phyloP scores from a whole-genome alignment of 192 early-diverging fungal genomes.

The Entomortierella beljakovae region DNA sequence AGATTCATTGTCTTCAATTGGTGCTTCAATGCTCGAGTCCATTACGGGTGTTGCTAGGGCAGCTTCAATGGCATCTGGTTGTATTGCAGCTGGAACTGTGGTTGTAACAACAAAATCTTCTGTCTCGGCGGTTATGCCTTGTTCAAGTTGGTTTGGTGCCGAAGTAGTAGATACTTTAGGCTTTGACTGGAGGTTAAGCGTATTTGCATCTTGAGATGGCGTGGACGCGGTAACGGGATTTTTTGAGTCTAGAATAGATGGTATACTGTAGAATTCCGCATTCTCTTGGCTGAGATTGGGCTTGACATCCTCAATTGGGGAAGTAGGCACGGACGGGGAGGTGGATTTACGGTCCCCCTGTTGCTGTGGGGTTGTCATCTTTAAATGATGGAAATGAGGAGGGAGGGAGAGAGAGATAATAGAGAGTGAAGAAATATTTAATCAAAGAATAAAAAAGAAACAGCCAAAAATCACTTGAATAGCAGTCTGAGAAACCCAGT shows the following conservation, averaged over 20 bases:
- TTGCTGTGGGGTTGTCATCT: conserved; percentile 27
- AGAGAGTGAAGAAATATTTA: background rate
- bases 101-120: background rate
- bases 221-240: background rate
- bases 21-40: background rate
- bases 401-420: background rate
- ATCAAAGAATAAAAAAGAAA: no score
- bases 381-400: conserved; percentile 1
- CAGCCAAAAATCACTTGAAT: no score
- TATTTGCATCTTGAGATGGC: conserved; percentile 10
- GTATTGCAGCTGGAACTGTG: background rate
- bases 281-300: conserved; percentile 20
- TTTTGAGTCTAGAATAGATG: conserved; percentile 3
- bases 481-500: no score
- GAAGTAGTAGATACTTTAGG: background rate
- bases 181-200: conserved; percentile 22
- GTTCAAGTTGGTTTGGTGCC: background rate
- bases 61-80: conserved; percentile 4
- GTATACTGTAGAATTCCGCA: conserved; percentile 24
- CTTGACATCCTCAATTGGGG: conserved; percentile 3
- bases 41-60: background rate
- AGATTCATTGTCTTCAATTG: conserved; percentile 4
- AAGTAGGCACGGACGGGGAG: conserved; percentile 18
- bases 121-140: background rate
- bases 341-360: conserved; percentile 13